phyloP scores from a whole-genome alignment of 1,284 basidiomycete genomes.

The Sporisorium exsertum region DNA sequence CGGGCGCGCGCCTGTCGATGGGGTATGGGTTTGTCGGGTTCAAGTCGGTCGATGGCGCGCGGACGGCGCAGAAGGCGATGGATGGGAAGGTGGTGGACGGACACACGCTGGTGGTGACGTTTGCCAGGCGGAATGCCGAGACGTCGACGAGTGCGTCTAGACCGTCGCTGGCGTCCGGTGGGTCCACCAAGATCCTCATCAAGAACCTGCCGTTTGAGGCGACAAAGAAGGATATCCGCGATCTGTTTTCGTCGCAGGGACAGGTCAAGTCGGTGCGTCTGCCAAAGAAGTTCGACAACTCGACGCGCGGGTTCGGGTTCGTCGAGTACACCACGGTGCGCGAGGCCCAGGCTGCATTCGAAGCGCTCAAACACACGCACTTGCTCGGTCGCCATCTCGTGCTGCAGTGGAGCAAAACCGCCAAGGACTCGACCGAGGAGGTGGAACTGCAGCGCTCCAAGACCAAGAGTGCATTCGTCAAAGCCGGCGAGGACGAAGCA shows the following conservation, averaged over 20 bases:
- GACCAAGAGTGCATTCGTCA: conserved; percentile 30
- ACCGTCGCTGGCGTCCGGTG: conserved; percentile 75
- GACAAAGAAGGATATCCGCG: conserved; percentile 88
- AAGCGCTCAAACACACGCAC: conserved; percentile 85
- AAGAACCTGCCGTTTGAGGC: conserved; percentile 99
- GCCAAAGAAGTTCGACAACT: conserved; percentile 79
- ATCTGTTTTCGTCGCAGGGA: conserved; percentile 81
- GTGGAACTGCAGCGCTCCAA: conserved; percentile 56
- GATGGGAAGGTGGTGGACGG: conserved; percentile 88
- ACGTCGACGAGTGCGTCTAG: conserved; percentile 70
- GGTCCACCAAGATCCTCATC: conserved; percentile 76
- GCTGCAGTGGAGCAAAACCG: conserved; percentile 83
- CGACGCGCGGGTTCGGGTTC: conserved; percentile 88
- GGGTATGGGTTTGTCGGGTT: conserved; percentile 97
- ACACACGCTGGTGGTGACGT: conserved; percentile 84
- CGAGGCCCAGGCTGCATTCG: conserved; percentile 62
- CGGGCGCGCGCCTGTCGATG: conserved; percentile 77
- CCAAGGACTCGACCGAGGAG: conserved; percentile 11
- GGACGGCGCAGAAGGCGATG: conserved; percentile 81
- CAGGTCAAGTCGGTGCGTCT: conserved; percentile 74
- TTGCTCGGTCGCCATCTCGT: conserved; percentile 94
- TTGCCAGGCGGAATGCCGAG: conserved; percentile 86
- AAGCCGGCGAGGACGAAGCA: background rate
- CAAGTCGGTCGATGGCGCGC: conserved; percentile 79
- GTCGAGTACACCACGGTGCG: conserved; percentile 75